Percentiles rank a stretch among this genome's conserved stretches.
phyloP scores from a whole-genome alignment of 495 filamentous ascomycete species.

The Tuber calosporum region DNA sequence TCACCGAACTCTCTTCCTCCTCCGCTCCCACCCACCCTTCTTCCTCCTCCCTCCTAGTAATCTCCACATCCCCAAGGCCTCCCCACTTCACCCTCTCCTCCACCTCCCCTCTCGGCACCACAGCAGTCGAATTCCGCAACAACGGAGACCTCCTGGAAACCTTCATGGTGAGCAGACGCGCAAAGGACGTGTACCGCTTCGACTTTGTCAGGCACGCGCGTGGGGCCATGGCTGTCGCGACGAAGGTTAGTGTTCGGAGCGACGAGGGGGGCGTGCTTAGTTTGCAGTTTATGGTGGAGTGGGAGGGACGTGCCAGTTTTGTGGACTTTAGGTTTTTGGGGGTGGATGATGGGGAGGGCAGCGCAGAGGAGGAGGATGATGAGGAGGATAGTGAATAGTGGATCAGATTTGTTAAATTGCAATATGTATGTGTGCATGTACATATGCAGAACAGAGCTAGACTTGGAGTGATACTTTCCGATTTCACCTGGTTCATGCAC shows the following conservation, averaged over 20 bases:
- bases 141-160: constrained; percentile 68
- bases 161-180: constrained; percentile 52
- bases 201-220: constrained; percentile 70
- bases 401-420: not conserved
- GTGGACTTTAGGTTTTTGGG: constrained; percentile 75
- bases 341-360: constrained; percentile 56
- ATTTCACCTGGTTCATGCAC: not conserved
- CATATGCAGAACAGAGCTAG: not conserved
- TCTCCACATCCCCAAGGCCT: constrained; percentile 39
- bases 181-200: constrained; percentile 62
- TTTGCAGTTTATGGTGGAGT: constrained; percentile 92
- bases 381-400: not conserved
- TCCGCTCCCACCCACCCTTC: constrained; percentile 63
- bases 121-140: constrained; percentile 74
- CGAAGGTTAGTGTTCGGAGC: constrained; percentile 81
- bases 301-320: constrained; percentile 60
- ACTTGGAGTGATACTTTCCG: not conserved
- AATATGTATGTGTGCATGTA: not conserved
- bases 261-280: constrained; percentile 85
- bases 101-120: constrained; percentile 68
- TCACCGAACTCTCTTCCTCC: constrained; percentile 67
- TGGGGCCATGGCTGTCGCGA: constrained; percentile 82
- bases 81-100: constrained; percentile 69
- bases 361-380: constrained; percentile 24
- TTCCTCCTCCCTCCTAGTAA: not conserved